Evolutionary conservation across 1,139 yeast genomes (phyloP), one percentile per base, ranked within the genome.

Genomic region (Sugiyamaella neomexicana): DNA sequence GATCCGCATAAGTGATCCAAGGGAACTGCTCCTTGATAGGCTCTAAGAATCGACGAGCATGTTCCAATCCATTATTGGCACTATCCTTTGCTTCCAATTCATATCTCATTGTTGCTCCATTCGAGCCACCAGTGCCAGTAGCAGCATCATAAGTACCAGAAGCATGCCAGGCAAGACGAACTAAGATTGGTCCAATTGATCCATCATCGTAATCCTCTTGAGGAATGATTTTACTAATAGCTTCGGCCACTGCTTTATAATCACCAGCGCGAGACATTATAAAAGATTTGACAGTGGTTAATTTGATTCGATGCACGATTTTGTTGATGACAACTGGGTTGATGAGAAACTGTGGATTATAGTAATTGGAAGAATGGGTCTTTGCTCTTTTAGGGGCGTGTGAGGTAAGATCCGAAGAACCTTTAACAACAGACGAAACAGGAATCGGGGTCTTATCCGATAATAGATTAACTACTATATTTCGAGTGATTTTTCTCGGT

Each of bases 241-340:
- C 93, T 64, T 89, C 88, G 68, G 89, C 88, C 40, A 91, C 82
- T 31, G 81, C 70, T 66, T 86, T 93, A 72, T 86, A 90, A 60
- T 87, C 74, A 38, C 60, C 61, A 12, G 53, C 45, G 12, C n/a
- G 15, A 12, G 54, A 51, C 54, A 51, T 51, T 42, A 15, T 47
- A 39, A 47, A 40, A 15, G 39, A 16, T 31, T 39, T 39, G 32
- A 47, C 38, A 9, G 45, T 40, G 15, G 51, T 29, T 17, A 47
- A 15, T 29, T 39, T 39, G 16, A 47, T 38, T 13, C 39, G 39
- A 31, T 39, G 45, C 27, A 47, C 13, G 23, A 47, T 47, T 36
- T 36, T 45, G 20, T 45, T 31, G 20, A 45, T 45, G 20, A 45
- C 49, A 12, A 36, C 31, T 3, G 49, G 49, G 32, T 36, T 25